Conservation (phyloP, 306 rosid species). For the Lathyrus oleraceus region DNA sequence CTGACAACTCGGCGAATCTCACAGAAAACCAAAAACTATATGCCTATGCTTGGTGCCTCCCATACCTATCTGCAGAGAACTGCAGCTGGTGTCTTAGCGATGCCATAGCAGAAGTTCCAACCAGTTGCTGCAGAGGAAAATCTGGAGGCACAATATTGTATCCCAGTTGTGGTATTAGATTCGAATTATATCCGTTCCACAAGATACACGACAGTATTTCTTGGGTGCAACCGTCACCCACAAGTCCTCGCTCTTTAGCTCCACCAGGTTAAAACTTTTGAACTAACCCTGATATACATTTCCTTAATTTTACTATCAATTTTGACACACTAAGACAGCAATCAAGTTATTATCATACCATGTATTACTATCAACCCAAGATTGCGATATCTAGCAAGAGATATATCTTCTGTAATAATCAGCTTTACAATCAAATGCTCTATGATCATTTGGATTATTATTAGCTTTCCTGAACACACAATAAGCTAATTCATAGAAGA, state of each 20-base stretch:
- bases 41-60: not conserved
- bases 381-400: not conserved
- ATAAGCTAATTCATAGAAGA: slow-evolving; percentile 8
- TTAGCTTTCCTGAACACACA: not conserved
- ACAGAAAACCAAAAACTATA: not conserved
- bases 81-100: slow-evolving; percentile 7
- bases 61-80: slow-evolving; percentile 8
- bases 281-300: not conserved
- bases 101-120: slow-evolving; percentile 18
- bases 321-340: not conserved
- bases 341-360: not conserved
- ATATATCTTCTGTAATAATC: not conserved
- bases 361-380: not conserved
- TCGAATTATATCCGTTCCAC: slow-evolving; percentile 9
- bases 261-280: slow-evolving; percentile 33
- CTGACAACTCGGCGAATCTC: not conserved
- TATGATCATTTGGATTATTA: not conserved
- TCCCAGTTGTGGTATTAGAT: slow-evolving; percentile 16
- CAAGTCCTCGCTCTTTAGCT: slow-evolving; percentile 7
- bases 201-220: not conserved
- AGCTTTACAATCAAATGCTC: not conserved
- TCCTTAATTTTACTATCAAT: not conserved
- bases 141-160: slow-evolving; percentile 6
- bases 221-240: slow-evolving; percentile 1
- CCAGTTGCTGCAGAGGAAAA: slow-evolving; percentile 11